Evolutionary conservation across 805 yeast species (phyloP), one percentile per base, ranked within the genome.

Genomic region (Kluyveromyces dobzhanskii): DNA sequence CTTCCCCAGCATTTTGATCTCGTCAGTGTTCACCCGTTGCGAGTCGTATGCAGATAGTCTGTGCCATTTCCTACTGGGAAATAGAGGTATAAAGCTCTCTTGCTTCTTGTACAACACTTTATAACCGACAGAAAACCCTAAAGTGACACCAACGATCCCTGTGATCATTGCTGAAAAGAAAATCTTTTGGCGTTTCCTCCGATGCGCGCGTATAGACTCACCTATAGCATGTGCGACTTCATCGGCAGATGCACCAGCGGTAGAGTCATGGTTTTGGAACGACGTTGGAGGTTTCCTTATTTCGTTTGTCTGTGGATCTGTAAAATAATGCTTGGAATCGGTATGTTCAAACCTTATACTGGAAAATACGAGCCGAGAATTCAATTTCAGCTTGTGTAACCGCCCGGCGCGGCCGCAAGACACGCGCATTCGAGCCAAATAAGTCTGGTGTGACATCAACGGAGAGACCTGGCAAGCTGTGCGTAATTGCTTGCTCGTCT

Each of bases 121-220:
- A 40, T 57, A 59, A 28, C 50, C 46, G 3, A 59, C 35, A 3
- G 51, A 40, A 40, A 57, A 57, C 10, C 59, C 59, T 17, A 57
- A 17, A n/a, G 56, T 31, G 2, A 43, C 37, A 6, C 50, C 50
- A 14, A 57, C 29, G 4, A 51, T 13, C 6, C 50, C 47, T 9
- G 40, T 36, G 1, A 44, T 10, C 14, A 49, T 24, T 8, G 48
- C 45, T n/a, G 39, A 35, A 13, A 44, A 27, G n/a, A 48, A 37
- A 11, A 42, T 42, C 26, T 39, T 46, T 21, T 50, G 45, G 18
- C 47, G 47, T 13, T 37, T 46, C 3, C 44, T 45, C 30, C 49
- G 45, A 26, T 51, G 50, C 17, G 45, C 39, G 8, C 44, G 32
- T 6, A 57, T 50, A 1, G 52, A 51, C 25, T 50, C 43, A 4